Evolutionary conservation across 768 basidiomycete genomes (phyloP).

Genomic region (Lactarius hengduanensis): DNA sequence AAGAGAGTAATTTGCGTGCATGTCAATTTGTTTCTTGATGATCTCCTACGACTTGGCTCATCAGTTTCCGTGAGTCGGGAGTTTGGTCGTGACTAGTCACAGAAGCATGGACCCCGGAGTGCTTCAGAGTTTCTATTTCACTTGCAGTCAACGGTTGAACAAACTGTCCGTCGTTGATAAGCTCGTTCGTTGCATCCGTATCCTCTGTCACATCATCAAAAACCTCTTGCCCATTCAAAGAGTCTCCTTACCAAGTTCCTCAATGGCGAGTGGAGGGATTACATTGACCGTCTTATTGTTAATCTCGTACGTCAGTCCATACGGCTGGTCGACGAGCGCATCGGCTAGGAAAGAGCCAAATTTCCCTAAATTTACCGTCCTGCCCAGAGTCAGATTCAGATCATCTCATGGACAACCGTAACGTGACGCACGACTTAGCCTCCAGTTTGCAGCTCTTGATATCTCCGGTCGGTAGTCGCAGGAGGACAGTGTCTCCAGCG

Average conservation of each 20-base stretch:
- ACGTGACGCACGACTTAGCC: constrained; percentile 31
- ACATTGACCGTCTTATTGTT: constrained; percentile 63
- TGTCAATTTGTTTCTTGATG: constrained; percentile 90
- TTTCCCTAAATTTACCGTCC: constrained; percentile 75
- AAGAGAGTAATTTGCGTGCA: constrained; percentile 86
- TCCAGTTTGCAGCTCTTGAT: constrained; percentile 73
- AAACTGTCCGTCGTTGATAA: constrained; percentile 83
- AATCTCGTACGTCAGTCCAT: constrained; percentile 89
- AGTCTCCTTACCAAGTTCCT: constrained; percentile 70
- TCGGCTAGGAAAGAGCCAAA: constrained; percentile 79
- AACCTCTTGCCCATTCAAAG: not conserved
- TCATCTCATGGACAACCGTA: not conserved
- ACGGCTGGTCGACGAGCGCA: constrained; percentile 78
- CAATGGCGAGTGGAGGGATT: constrained; percentile 59
- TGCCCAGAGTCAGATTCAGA: constrained; percentile 35
- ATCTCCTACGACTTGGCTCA: constrained; percentile 66
- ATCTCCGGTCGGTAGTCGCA: constrained; percentile 78
- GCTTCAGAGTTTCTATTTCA: constrained; percentile 83
- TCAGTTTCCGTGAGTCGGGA: constrained; percentile 2
- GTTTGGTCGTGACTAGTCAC: constrained; percentile 41
- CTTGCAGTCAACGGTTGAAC: constrained; percentile 80
- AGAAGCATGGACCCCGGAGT: constrained; percentile 75
- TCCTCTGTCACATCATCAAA: constrained; percentile 61
- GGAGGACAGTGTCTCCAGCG: constrained; percentile 72
- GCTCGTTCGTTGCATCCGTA: constrained; percentile 94